These are phyloP conservation scores for Ceratocystis cubensis DNA, from an alignment of 2,329 filamentous ascomycete genomes.

Conservation along the genomic window DNA sequence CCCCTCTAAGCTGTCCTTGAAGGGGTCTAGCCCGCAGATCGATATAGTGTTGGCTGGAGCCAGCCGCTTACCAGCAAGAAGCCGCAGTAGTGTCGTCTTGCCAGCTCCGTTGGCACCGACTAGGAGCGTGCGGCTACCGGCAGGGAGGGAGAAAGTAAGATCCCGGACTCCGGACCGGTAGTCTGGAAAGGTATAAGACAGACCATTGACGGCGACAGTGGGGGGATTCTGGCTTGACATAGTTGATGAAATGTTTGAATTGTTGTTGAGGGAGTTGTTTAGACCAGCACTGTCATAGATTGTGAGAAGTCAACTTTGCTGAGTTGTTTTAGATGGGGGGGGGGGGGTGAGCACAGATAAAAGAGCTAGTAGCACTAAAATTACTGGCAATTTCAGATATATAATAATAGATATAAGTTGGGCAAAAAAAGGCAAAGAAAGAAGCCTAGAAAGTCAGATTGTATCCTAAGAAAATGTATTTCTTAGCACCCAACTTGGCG, in stretches of 20 bases:
- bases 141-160: constrained; percentile 63
- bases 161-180: constrained; percentile 64
- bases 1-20: constrained; percentile 77
- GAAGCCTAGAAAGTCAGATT: no score
- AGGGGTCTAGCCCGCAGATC: constrained; percentile 78
- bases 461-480: no score
- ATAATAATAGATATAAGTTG: no score
- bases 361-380: no score
- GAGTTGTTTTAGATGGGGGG: no score
- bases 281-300: neutral
- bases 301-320: no score
- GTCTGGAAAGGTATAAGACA: constrained; percentile 84
- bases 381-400: no score
- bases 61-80: constrained; percentile 89
- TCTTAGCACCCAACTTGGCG: neutral
- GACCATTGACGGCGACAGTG: constrained; percentile 58
- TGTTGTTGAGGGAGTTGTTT: neutral
- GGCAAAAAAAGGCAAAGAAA: no score
- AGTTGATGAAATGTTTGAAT: neutral
- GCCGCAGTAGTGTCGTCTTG: constrained; percentile 89
- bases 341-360: no score
- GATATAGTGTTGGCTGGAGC: constrained; percentile 62
- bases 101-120: constrained; percentile 96
- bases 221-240: constrained; percentile 33
- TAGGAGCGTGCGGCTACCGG: constrained; percentile 74